Evolutionary conservation across 2,329 filamentous ascomycete genomes (phyloP).

Genomic region (Massarina eburnea): DNA sequence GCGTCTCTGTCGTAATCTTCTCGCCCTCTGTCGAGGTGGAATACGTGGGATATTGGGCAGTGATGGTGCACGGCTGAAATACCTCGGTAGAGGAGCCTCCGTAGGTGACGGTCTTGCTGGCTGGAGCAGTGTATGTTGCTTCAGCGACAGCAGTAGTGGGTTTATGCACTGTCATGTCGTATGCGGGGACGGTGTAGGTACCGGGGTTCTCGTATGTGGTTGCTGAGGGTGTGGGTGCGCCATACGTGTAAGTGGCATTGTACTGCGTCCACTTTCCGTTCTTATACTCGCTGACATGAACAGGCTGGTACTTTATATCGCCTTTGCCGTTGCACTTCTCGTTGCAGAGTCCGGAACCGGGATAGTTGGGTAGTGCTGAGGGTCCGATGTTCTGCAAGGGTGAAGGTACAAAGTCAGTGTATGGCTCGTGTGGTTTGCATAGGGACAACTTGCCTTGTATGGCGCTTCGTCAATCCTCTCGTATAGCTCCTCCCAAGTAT

Average conservation of each 20-base stretch:
- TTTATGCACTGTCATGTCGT: slow-evolving; percentile 25
- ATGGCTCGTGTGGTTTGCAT: no score
- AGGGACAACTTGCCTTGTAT: no score
- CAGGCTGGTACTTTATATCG: slow-evolving; percentile 20
- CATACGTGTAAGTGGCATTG: slow-evolving; percentile 22
- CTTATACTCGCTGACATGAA: slow-evolving; percentile 33
- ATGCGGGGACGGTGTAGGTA: slow-evolving; percentile 31
- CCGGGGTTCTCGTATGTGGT: slow-evolving; percentile 33
- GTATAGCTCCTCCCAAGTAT: slow-evolving; percentile 33
- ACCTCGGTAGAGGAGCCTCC: slow-evolving; percentile 26
- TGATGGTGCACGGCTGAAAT: slow-evolving; percentile 26
- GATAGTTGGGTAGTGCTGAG: slow-evolving; percentile 28
- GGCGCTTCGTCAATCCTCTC: slow-evolving; percentile 30
- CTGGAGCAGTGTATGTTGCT: slow-evolving; percentile 22
- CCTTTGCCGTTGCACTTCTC: slow-evolving; percentile 18
- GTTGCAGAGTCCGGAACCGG: slow-evolving; percentile 30
- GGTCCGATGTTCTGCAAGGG: slow-evolving; percentile 34
- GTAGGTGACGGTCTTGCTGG: slow-evolving; percentile 28
- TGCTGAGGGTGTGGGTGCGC: slow-evolving; percentile 25
- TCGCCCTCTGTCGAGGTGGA: slow-evolving; percentile 16
- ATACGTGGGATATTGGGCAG: slow-evolving; percentile 26
- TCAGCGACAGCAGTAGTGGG: slow-evolving; percentile 23
- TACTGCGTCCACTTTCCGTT: slow-evolving; percentile 33
- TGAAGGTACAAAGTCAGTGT: no score
- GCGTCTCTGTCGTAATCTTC: slow-evolving; percentile 22